These are phyloP conservation scores for Tephrocybe sp. DNA, from an alignment of 768 basidiomycete species.

Conservation along the genomic window DNA sequence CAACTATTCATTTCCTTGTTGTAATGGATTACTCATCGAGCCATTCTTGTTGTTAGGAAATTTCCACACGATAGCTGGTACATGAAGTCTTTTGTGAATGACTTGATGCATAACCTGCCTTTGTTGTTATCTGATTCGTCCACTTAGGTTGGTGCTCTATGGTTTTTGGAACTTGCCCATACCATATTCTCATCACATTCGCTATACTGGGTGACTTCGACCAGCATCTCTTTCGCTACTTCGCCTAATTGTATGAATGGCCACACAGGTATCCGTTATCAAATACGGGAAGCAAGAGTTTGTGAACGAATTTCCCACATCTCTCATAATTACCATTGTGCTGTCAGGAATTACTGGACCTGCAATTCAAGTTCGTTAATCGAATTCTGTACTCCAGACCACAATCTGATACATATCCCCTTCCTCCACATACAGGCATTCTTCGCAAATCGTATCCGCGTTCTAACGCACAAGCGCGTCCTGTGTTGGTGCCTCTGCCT, in stretches of 20 bases:
- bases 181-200: not conserved
- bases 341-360: conserved; percentile 13
- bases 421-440: too few relatives aligned
- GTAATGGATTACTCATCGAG: too few relatives aligned
- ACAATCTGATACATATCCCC: too few relatives aligned
- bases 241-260: not conserved
- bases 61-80: conserved; percentile 8
- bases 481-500: conserved; percentile 11
- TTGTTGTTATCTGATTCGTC: not conserved
- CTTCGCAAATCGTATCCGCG: conserved; percentile 14
- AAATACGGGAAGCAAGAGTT: conserved; percentile 11
- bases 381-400: too few relatives aligned
- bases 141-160: not conserved
- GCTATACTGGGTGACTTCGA: not conserved
- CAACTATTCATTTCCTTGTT: too few relatives aligned
- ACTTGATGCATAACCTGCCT: too few relatives aligned
- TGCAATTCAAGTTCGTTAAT: conserved; percentile 4
- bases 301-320: conserved; percentile 1
- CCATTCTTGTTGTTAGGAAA: conserved; percentile 1
- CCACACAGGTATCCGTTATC: conserved; percentile 6
- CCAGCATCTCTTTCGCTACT: not conserved
- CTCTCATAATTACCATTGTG: not conserved
- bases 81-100: conserved; percentile 2
- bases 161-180: not conserved
- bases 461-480: conserved; percentile 1